A percentile compares a stretch with the other conserved stretches of the same genome.
Conservation (phyloP, 1,284 basidiomycete genomes). For the Sphaerobolus stellatus region DNA sequence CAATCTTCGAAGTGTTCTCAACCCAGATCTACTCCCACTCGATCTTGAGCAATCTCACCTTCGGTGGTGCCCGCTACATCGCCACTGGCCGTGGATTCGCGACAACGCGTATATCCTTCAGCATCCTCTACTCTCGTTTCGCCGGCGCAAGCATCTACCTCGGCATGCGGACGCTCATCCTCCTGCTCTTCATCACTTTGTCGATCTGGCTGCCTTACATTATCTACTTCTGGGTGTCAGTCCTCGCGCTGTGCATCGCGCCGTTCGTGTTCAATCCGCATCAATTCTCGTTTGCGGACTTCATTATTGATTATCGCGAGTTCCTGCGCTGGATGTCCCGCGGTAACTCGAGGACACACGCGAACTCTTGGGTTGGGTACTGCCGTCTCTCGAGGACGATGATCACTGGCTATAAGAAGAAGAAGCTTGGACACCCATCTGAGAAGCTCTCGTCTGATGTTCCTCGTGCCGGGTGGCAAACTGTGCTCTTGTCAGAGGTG, state of each 20-base stretch:
- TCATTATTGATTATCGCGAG: slow-evolving; percentile 95
- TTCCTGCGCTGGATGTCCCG: slow-evolving; percentile 97
- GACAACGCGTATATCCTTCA: slow-evolving; percentile 89
- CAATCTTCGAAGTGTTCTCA: slow-evolving; percentile 93
- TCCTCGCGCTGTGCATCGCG: slow-evolving; percentile 83
- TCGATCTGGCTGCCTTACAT: slow-evolving; percentile 87
- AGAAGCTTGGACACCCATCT: slow-evolving; percentile 89
- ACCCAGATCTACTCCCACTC: slow-evolving; percentile 97
- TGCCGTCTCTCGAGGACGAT: slow-evolving; percentile 91
- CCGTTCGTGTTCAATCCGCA: slow-evolving; percentile 98
- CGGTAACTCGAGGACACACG: slow-evolving; percentile 94
- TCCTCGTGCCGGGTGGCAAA: slow-evolving; percentile 87
- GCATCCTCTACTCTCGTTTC: slow-evolving; percentile 92
- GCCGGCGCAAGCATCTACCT: slow-evolving; percentile 96
- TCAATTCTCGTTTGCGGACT: slow-evolving; percentile 93
- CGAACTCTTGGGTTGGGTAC: slow-evolving; percentile 97
- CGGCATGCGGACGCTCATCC: slow-evolving; percentile 86
- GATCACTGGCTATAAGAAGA: slow-evolving; percentile 98
- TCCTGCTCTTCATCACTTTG: slow-evolving; percentile 89
- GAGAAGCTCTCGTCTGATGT: slow-evolving; percentile 93
- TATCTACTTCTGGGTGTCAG: slow-evolving; percentile 95
- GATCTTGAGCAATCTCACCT: slow-evolving; percentile 90
- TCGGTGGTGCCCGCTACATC: slow-evolving; percentile 95
- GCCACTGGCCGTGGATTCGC: slow-evolving; percentile 99
- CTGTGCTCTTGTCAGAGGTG: slow-evolving; percentile 86